Evolutionary conservation across 2,329 filamentous ascomycete genomes (phyloP).

Genomic region (Scytalidium lignicola): DNA sequence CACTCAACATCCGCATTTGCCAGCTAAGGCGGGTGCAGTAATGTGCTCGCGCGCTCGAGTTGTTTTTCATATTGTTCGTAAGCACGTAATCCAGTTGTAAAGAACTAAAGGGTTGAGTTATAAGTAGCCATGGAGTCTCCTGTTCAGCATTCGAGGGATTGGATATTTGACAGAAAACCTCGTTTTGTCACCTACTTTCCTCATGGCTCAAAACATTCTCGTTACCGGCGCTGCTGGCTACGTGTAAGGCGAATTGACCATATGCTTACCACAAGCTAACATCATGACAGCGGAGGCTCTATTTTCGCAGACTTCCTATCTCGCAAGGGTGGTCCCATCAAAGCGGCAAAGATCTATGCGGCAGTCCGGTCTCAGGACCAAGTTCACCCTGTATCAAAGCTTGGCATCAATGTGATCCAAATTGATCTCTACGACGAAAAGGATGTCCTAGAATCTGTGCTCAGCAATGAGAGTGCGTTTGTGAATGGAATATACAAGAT

Average conservation of each 20-base stretch:
- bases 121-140: too few species aligned
- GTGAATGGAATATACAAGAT: slow-evolving; percentile 7
- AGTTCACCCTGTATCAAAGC: slow-evolving; percentile 24
- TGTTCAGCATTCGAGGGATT: too few species aligned
- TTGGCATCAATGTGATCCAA: slow-evolving; percentile 26
- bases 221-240: slow-evolving; percentile 33
- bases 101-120: too few species aligned
- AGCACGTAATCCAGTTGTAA: too few species aligned
- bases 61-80: too few species aligned
- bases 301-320: slow-evolving; percentile 29
- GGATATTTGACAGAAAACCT: too few species aligned
- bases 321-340: slow-evolving; percentile 17
- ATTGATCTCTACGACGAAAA: slow-evolving; percentile 28
- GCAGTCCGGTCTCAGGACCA: slow-evolving; percentile 31
- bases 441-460: slow-evolving; percentile 16
- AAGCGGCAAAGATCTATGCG: slow-evolving; percentile 23
- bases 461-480: slow-evolving; percentile 23
- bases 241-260: slow-evolving; percentile 17
- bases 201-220: slow-evolving; percentile 15
- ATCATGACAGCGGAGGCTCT: slow-evolving; percentile 29
- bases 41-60: too few species aligned
- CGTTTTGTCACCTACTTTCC: too few species aligned
- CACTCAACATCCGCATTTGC: too few species aligned
- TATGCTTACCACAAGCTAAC: background rate
- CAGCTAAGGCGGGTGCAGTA: too few species aligned